These are phyloP conservation scores for Periglandula ipomoeae DNA, from an alignment of 2,329 filamentous ascomycete species.

Conservation along the genomic window DNA sequence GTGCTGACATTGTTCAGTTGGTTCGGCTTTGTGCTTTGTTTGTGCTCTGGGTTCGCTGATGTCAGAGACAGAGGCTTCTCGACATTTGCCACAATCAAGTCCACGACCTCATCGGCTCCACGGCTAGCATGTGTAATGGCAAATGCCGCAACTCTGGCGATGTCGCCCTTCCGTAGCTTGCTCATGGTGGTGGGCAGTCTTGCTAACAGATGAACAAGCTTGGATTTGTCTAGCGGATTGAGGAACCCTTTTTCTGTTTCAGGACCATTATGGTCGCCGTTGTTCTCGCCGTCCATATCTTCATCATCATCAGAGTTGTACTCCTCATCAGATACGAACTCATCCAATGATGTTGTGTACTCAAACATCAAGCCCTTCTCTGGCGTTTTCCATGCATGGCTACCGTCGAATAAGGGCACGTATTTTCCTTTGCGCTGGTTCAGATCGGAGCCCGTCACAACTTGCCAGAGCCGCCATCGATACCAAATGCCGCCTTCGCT, in stretches of 20 bases:
- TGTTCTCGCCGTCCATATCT: slow-evolving; percentile 52
- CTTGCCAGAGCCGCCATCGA: slow-evolving; percentile 82
- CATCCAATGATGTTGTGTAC: slow-evolving; percentile 64
- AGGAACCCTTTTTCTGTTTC: slow-evolving; percentile 56
- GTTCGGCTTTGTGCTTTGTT: slow-evolving; percentile 26
- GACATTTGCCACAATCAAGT: slow-evolving; percentile 77
- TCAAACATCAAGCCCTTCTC: slow-evolving; percentile 67
- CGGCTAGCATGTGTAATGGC: slow-evolving; percentile 78
- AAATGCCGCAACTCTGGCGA: slow-evolving; percentile 79
- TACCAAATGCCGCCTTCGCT: slow-evolving; percentile 81
- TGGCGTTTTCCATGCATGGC: slow-evolving; percentile 69
- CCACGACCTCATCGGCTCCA: slow-evolving; percentile 85
- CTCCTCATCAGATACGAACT: slow-evolving; percentile 75
- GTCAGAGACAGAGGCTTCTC: slow-evolving; percentile 66
- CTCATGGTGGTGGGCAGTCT: slow-evolving; percentile 68
- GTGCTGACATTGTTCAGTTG: slow-evolving; percentile 14
- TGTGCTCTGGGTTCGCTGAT: slow-evolving; percentile 54
- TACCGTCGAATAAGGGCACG: slow-evolving; percentile 64
- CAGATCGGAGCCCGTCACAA: slow-evolving; percentile 57
- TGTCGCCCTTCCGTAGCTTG: slow-evolving; percentile 71
- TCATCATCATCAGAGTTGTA: slow-evolving; percentile 86
- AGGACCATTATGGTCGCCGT: slow-evolving; percentile 33
- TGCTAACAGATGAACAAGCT: slow-evolving; percentile 74
- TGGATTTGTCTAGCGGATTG: slow-evolving; percentile 75
- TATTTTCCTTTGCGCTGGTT: slow-evolving; percentile 40